These are phyloP conservation scores for Spathaspora sp. DNA, from an alignment of 1,139 yeast genomes.

Conservation along the genomic window DNA sequence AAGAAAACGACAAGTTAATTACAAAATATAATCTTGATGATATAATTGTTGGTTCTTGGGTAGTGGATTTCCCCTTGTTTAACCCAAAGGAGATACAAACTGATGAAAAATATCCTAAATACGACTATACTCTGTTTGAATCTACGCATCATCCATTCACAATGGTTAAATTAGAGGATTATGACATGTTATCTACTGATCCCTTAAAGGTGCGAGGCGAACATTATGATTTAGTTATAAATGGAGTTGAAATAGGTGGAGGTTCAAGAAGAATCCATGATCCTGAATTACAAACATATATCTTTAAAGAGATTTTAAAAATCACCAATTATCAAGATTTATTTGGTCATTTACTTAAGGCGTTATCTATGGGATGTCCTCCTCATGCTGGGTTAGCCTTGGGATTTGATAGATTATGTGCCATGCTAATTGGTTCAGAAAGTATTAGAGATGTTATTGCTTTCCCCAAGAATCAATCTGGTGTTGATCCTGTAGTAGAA, in stretches of 20 bases:
- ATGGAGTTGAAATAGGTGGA: constrained; percentile 96
- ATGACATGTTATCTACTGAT: constrained; percentile 47
- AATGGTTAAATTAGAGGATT: constrained; percentile 77
- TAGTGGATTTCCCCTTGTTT: constrained; percentile 86
- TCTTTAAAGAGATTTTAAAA: constrained; percentile 56
- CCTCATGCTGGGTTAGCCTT: constrained; percentile 98
- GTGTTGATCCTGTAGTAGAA: constrained; percentile 83
- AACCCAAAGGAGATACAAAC: constrained; percentile 62
- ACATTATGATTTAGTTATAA: constrained; percentile 90
- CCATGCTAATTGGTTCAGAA: constrained; percentile 74
- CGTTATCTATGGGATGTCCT: constrained; percentile 90
- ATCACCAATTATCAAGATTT: constrained; percentile 57
- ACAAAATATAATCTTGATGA: constrained; percentile 20
- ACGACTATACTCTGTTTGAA: constrained; percentile 46
- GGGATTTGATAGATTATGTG: constrained; percentile 91
- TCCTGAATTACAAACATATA: constrained; percentile 66
- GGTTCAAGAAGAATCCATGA: constrained; percentile 97
- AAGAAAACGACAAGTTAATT: constrained; percentile 17
- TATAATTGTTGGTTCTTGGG: constrained; percentile 76
- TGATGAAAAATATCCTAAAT: constrained; percentile 53
- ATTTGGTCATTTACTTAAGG: constrained; percentile 86
- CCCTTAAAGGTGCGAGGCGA: constrained; percentile 82
- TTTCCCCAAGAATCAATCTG: constrained; percentile 90
- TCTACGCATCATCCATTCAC: constrained; percentile 98
- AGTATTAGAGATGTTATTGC: constrained; percentile 93